Base-by-base conservation (phyloP, 306 rosid species). In the Fragaria vesca region DNA sequence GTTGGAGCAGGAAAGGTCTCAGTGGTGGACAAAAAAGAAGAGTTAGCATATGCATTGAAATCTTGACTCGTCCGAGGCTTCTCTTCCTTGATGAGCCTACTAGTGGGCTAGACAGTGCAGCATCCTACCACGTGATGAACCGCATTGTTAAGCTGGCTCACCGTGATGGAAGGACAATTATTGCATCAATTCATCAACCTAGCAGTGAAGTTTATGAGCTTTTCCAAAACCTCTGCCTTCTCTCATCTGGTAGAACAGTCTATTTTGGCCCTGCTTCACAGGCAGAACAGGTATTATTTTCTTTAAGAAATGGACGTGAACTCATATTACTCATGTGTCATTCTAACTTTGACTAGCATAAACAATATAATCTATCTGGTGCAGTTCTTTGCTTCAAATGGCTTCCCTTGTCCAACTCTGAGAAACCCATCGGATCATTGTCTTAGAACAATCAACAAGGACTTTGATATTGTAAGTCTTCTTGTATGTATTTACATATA, bases 31-130 rank as follows among this genome's bases (percentile, higher is more conserved):
- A 89, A 60, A 86, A 75, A 83, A 86, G 97, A 52, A 80, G 97
- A 78, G 89, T 93, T 34, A 89, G 96, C 84, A 86, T 93, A 45
- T 90, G 97, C 78, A 87, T 90, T 16, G 96, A 90, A 71, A 83
- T 93, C 40, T 75, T 93, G 8, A 89, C 93, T 7, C 82, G 84
- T 1, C 97, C 97, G 0, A 86, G 50, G 40, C 92, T 93, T 66
- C 87, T 93, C 3, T 90, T 93, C 72, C 93, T 90, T 55, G 97
- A 93, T 65, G 96, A 92, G 75, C 97, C 96, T 15, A 92, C 96
- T 0, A 90, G 92, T 67, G 96, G 97, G 1, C 90, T 90, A 5
- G 97, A 93, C 24, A 90, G 91, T 58, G 93, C 96, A 13, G 93
- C 92, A 57, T 87, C 97, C 10, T 93, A 78, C 51, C 85, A 90